phyloP scores from a whole-genome alignment of 306 rosid species.

The Cicer yamashitae region DNA sequence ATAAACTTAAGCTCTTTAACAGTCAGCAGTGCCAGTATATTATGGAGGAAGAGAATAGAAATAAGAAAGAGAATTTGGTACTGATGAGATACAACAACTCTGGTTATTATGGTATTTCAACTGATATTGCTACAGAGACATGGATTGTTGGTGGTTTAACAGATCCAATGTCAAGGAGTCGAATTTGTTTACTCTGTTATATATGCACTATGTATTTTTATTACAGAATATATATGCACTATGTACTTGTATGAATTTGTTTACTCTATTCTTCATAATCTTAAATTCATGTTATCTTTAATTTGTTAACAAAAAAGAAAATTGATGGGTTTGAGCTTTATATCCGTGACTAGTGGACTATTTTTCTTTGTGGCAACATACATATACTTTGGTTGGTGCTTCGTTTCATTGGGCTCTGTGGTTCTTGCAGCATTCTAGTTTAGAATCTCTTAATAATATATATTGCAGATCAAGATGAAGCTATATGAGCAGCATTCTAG shows the following conservation, averaged over 20 bases:
- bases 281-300: too few species aligned
- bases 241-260: slow-evolving; percentile 42
- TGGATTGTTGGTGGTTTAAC: slow-evolving; percentile 80
- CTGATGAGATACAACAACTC: slow-evolving; percentile 64
- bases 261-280: slow-evolving; percentile 19
- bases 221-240: background rate
- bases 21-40: too few species aligned
- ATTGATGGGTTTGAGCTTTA: background rate
- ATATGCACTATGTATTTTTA: background rate
- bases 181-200: slow-evolving; percentile 47
- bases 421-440: slow-evolving; percentile 16
- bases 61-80: slow-evolving; percentile 66
- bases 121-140: slow-evolving; percentile 83
- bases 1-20: too few species aligned
- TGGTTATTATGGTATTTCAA: slow-evolving; percentile 64
- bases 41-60: too few species aligned
- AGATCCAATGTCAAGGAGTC: slow-evolving; percentile 68
- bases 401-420: background rate
- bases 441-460: slow-evolving; percentile 14
- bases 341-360: background rate
- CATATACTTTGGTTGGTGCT: slow-evolving; percentile 24
- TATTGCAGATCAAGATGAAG: slow-evolving; percentile 34
- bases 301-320: background rate
- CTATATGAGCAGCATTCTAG: background rate
- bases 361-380: background rate